Conservation (phyloP, 805 yeast genomes). For the Saturnispora galanensis region DNA sequence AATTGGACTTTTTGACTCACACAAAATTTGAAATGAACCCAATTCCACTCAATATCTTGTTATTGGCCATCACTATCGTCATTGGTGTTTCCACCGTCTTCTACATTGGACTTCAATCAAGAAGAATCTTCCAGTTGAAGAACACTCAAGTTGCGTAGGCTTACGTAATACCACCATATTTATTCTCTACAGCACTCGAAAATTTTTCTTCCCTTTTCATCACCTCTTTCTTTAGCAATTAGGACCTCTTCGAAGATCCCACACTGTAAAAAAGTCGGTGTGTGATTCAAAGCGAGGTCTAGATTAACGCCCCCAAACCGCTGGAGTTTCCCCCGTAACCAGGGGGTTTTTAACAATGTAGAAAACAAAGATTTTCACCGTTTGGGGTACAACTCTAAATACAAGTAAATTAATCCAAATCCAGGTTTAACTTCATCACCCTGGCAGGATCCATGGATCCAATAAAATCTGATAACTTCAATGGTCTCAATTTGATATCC, state of each 20-base stretch:
- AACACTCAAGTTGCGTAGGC: neutral
- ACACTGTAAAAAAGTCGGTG: slow-evolving; percentile 31
- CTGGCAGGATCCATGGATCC: slow-evolving; percentile 22
- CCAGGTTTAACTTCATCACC: slow-evolving; percentile 12
- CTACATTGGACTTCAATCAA: slow-evolving; percentile 29
- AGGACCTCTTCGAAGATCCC: slow-evolving; percentile 42
- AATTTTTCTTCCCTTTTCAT: neutral
- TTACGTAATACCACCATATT: neutral
- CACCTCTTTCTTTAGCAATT: slow-evolving; percentile 4
- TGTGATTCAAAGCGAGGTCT: slow-evolving; percentile 42
- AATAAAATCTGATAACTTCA: slow-evolving; percentile 54
- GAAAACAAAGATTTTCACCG: neutral
- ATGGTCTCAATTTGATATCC: slow-evolving; percentile 46
- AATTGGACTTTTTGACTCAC: slow-evolving; percentile 41
- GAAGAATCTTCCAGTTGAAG: slow-evolving; percentile 11
- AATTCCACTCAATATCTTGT: slow-evolving; percentile 35
- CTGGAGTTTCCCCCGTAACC: neutral
- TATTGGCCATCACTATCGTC: slow-evolving; percentile 31
- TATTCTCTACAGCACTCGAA: neutral
- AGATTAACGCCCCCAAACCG: slow-evolving; percentile 21
- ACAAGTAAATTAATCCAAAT: slow-evolving; percentile 9
- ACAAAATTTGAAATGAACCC: slow-evolving; percentile 46
- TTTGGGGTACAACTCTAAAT: slow-evolving; percentile 9
- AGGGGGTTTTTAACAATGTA: neutral
- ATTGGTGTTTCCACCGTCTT: slow-evolving; percentile 34